These are phyloP conservation scores for Colletotrichum liriopes DNA, from an alignment of 2,329 filamentous ascomycete genomes.

Conservation along the genomic window DNA sequence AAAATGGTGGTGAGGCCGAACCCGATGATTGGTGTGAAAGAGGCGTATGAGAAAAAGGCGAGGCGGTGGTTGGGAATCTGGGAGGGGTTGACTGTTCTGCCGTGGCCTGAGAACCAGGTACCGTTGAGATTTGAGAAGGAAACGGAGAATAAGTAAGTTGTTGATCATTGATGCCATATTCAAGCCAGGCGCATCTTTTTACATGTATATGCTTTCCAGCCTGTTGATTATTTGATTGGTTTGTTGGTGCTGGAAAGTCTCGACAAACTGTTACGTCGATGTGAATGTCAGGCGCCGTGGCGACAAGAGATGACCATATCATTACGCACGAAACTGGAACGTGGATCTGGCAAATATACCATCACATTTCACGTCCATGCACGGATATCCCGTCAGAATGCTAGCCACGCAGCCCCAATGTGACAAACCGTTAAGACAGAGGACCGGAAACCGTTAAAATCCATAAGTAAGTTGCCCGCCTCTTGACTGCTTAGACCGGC, in stretches of 20 bases:
- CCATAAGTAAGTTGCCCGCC: too few species aligned
- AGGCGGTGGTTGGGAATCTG: conserved; percentile 52
- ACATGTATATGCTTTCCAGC: too few species aligned
- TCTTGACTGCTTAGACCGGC: too few species aligned
- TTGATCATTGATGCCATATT: neutral
- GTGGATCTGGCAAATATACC: too few species aligned
- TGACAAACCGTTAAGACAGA: too few species aligned
- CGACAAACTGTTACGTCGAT: conserved; percentile 13
- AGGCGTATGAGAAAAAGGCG: conserved; percentile 51
- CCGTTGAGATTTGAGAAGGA: neutral
- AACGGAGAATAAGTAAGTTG: neutral
- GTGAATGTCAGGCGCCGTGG: neutral
- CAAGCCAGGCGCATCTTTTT: neutral
- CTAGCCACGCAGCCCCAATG: too few species aligned
- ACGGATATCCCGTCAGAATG: too few species aligned
- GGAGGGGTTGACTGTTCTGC: conserved; percentile 48
- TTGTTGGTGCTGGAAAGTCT: conserved; percentile 6
- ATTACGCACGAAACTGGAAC: neutral
- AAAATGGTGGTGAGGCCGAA: conserved; percentile 53
- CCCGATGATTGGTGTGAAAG: conserved; percentile 47
- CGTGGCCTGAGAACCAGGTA: conserved; percentile 44
- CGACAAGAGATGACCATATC: conserved; percentile 13
- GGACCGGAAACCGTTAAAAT: too few species aligned
- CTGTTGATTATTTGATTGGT: neutral
- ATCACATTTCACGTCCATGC: too few species aligned